Evolutionary conservation across 2,329 filamentous ascomycete genomes (phyloP).

Genomic region (Colletotrichum lupini): DNA sequence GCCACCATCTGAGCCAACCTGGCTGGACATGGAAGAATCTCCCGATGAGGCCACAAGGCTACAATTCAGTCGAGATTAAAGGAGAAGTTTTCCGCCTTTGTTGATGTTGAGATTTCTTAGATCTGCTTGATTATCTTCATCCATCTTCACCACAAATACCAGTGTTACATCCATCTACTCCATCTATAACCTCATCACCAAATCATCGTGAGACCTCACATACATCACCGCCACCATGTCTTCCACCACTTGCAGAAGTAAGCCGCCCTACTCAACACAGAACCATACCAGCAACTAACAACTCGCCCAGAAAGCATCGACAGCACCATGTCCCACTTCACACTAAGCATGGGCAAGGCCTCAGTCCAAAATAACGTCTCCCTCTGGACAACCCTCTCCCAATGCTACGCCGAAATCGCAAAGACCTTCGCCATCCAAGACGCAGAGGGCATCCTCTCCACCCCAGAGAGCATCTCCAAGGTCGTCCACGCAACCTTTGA

Average conservation of each 20-base stretch:
- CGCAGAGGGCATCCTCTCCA: constrained; percentile 38
- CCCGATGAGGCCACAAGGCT: constrained; percentile 41
- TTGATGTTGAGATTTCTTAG: not conserved
- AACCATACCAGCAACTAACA: not conserved
- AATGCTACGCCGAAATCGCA: constrained; percentile 31
- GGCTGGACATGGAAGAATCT: constrained; percentile 27
- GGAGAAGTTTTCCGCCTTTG: constrained; percentile 14
- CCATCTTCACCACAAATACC: not conserved
- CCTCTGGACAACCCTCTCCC: constrained; percentile 34
- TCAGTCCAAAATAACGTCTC: constrained; percentile 33
- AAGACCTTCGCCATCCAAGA: constrained; percentile 32
- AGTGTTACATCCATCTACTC: not conserved
- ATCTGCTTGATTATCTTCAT: not conserved
- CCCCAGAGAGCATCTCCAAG: constrained; percentile 36
- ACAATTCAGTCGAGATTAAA: constrained; percentile 22
- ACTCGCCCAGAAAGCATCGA: constrained; percentile 29
- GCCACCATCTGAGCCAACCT: constrained; percentile 31
- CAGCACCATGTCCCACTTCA: constrained; percentile 35
- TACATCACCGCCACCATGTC: constrained; percentile 19
- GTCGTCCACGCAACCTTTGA: constrained; percentile 48
- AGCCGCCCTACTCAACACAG: not conserved
- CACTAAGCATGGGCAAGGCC: constrained; percentile 32
- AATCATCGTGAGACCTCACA: not conserved
- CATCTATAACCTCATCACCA: not conserved
- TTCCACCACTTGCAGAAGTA: constrained; percentile 26